Evolutionary conservation across 2,329 filamentous ascomycete genomes (phyloP).

Genomic region (Neobulgaria alba): DNA sequence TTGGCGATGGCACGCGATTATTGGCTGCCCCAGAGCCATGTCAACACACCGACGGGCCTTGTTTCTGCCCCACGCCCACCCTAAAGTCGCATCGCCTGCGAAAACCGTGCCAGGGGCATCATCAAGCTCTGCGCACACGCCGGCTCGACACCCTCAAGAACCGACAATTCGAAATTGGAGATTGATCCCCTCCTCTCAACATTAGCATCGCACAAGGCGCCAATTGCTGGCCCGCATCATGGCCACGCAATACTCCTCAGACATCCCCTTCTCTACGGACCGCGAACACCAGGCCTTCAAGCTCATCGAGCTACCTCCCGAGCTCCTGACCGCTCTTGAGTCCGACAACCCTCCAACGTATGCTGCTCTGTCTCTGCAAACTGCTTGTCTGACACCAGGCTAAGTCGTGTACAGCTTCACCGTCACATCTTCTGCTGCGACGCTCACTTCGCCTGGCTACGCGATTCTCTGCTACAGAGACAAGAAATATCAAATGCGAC

Average conservation of each 20-base stretch:
- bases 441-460: conserved; percentile 30
- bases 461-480: conserved; percentile 44
- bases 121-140: too few relatives aligned
- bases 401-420: conserved; percentile 12
- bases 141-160: too few relatives aligned
- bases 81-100: too few relatives aligned
- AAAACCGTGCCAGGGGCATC: too few relatives aligned
- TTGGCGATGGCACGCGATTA: too few relatives aligned
- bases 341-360: conserved; percentile 45
- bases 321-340: conserved; percentile 47
- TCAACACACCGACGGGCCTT: too few relatives aligned
- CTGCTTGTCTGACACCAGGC: background rate
- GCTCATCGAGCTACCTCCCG: conserved; percentile 53
- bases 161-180: too few relatives aligned
- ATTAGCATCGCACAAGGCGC: background rate
- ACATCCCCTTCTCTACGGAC: conserved; percentile 42
- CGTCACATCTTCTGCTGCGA: conserved; percentile 31
- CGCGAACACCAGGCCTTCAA: conserved; percentile 45
- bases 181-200: background rate
- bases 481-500: conserved; percentile 49
- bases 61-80: too few relatives aligned
- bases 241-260: conserved; percentile 29
- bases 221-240: too few relatives aligned
- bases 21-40: too few relatives aligned
- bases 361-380: conserved; percentile 16